These are phyloP conservation scores for Sugiyamaella xylanicola DNA, from an alignment of 1,139 yeast genomes.

Conservation along the genomic window DNA sequence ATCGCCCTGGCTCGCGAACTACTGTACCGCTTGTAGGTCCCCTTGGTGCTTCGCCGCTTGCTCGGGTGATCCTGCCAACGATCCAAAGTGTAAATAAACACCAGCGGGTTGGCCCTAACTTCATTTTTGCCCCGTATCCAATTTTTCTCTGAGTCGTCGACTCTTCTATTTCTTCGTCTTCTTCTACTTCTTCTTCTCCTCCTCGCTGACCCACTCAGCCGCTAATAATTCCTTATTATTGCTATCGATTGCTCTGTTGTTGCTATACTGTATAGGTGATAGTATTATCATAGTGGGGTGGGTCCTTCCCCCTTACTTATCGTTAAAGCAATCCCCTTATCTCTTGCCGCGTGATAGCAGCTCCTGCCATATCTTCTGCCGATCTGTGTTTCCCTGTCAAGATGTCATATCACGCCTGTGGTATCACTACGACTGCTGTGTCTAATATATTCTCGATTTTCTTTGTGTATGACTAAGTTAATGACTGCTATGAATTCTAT, in stretches of 20 bases:
- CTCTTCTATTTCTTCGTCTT: neutral
- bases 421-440: too few relatives aligned
- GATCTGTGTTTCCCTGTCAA: neutral
- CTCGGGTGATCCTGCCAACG: neutral
- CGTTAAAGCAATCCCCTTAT: neutral
- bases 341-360: conserved; percentile 3
- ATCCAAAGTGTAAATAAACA: neutral
- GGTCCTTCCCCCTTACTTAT: neutral
- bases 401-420: too few relatives aligned
- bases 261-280: neutral
- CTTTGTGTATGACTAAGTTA: too few relatives aligned
- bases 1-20: conserved; percentile 41
- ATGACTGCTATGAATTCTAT: too few relatives aligned
- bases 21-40: neutral
- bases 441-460: too few relatives aligned
- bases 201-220: neutral
- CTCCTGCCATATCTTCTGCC: neutral
- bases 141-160: neutral
- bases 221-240: neutral
- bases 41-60: neutral
- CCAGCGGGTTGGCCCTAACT: neutral
- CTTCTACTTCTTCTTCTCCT: neutral
- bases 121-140: neutral
- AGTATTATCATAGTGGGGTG: neutral
- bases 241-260: neutral